These are phyloP conservation scores for Simplicillium aogashimaense DNA, from an alignment of 2,329 filamentous ascomycete genomes.

Conservation along the genomic window DNA sequence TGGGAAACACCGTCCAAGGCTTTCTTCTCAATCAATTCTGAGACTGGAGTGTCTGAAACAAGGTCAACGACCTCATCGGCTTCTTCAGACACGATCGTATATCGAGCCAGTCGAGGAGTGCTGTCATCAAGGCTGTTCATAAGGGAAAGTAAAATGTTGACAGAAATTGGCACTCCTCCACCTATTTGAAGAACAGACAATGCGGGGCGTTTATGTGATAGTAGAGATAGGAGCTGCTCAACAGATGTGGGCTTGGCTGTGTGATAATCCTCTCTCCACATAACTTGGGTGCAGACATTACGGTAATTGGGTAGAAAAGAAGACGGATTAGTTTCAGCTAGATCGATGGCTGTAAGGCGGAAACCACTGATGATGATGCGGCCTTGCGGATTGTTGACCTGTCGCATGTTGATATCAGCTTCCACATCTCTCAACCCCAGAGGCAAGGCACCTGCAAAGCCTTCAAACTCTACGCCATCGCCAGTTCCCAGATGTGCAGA, in stretches of 20 bases:
- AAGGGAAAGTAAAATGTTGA: no score
- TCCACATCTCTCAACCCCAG: conserved; percentile 25
- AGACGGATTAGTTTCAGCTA: conserved; percentile 12
- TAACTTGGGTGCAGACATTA: conserved; percentile 36
- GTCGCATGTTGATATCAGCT: conserved; percentile 33
- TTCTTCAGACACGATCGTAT: no score
- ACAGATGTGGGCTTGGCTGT: conserved; percentile 13
- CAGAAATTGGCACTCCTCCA: no score
- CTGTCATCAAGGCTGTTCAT: no score
- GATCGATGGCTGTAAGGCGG: conserved; percentile 27
- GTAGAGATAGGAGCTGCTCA: conserved; percentile 16
- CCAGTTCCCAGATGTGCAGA: conserved; percentile 24
- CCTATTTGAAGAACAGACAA: conserved; percentile 30
- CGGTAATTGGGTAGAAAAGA: conserved; percentile 37
- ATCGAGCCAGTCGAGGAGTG: no score
- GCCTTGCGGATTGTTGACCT: conserved; percentile 18
- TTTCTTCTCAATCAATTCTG: no score
- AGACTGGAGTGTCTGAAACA: no score
- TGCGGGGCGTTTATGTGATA: conserved; percentile 28
- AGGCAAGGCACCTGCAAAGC: conserved; percentile 27
- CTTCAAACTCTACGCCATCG: conserved; percentile 24
- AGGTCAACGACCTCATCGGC: no score
- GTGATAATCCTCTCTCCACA: conserved; percentile 31
- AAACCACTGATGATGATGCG: conserved; percentile 35
- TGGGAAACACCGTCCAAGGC: no score